phyloP scores from a whole-genome alignment of 1,284 basidiomycete genomes.

The Sporisorium sorghi region DNA sequence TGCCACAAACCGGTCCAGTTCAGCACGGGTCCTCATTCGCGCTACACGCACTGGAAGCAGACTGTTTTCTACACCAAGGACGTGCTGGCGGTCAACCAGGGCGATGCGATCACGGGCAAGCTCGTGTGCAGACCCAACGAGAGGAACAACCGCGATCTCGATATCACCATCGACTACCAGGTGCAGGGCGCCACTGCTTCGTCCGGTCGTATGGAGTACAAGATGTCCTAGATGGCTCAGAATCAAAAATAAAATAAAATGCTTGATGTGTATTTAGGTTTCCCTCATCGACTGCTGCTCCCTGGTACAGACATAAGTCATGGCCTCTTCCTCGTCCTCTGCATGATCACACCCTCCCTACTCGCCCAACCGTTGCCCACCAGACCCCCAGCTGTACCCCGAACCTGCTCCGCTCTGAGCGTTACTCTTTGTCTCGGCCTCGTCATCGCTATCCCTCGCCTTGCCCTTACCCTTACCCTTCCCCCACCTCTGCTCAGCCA shows the following conservation, averaged over 20 bases:
- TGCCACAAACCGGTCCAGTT: conserved; percentile 91
- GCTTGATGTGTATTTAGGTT: conserved; percentile 14
- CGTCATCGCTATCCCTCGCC: conserved; percentile 32
- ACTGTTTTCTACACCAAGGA: conserved; percentile 69
- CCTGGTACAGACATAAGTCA: conserved; percentile 10
- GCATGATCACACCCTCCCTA: no score
- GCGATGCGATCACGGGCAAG: conserved; percentile 61
- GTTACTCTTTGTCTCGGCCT: conserved; percentile 12
- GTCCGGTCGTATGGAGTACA: conserved; percentile 63
- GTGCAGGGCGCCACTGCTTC: conserved; percentile 49
- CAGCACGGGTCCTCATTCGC: conserved; percentile 66
- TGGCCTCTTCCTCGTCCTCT: no score
- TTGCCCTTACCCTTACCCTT: conserved; percentile 30
- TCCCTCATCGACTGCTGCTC: neutral
- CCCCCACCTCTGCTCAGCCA: conserved; percentile 46
- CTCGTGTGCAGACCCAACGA: conserved; percentile 64
- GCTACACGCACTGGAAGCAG: conserved; percentile 70
- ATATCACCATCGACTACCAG: conserved; percentile 64
- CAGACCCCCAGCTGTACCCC: conserved; percentile 25
- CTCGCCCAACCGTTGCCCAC: conserved; percentile 27
- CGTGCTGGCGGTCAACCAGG: conserved; percentile 61
- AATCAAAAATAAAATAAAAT: no score
- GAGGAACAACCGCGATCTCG: conserved; percentile 66
- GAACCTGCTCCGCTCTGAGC: neutral
- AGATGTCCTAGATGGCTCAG: conserved; percentile 57